phyloP scores from a whole-genome alignment of 2,329 filamentous ascomycete species.

The Fusarium robinianum region DNA sequence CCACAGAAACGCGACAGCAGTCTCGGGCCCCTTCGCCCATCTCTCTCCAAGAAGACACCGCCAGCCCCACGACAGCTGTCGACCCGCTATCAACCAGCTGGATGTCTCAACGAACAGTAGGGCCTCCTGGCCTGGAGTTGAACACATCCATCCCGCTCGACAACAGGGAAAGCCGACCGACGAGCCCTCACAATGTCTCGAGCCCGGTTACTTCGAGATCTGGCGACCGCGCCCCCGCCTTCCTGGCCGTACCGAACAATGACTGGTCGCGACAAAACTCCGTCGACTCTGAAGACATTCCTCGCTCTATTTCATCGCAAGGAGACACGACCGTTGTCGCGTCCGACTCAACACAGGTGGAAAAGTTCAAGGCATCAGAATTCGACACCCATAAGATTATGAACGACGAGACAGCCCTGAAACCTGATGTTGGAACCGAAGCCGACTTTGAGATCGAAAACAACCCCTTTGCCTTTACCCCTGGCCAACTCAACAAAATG shows the following conservation, averaged over 20 bases:
- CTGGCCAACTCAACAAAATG: constrained; percentile 83
- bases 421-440: constrained; percentile 76
- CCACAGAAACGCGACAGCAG: constrained; percentile 33
- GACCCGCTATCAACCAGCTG: constrained; percentile 39
- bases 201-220: constrained; percentile 55
- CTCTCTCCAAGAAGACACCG: constrained; percentile 45
- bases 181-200: constrained; percentile 74
- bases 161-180: constrained; percentile 67
- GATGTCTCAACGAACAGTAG: constrained; percentile 30
- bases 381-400: constrained; percentile 60
- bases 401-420: constrained; percentile 70
- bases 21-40: constrained; percentile 41
- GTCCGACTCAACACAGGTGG: constrained; percentile 50
- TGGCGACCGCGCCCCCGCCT: constrained; percentile 55
- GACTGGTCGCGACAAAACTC: constrained; percentile 67
- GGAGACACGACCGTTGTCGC: constrained; percentile 64
- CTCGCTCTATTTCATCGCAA: constrained; percentile 62
- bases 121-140: constrained; percentile 47
- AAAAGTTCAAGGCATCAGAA: constrained; percentile 45
- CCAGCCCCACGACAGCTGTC: constrained; percentile 46
- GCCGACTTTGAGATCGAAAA: constrained; percentile 74
- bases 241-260: constrained; percentile 68
- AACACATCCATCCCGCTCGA: constrained; percentile 66
- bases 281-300: constrained; percentile 67
- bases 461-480: constrained; percentile 85